Base-by-base conservation (phyloP, 192 early-diverging fungal genomes). In the Backusella morwellensis region DNA sequence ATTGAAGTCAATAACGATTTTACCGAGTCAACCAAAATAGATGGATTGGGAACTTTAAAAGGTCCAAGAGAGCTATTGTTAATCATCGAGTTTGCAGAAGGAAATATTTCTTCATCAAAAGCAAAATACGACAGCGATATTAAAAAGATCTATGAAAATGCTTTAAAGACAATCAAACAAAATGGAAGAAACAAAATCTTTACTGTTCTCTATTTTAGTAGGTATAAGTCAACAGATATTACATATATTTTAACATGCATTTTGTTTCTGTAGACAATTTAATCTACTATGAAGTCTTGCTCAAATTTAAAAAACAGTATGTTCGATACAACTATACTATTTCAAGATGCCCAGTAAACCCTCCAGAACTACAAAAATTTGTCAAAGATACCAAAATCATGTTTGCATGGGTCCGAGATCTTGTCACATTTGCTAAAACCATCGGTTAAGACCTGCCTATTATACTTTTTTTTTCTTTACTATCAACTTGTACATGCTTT, bases 141-240 rank as follows among this genome's bases (percentile, higher is more conserved):
- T 56, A 73, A 56, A 73, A 23, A 59, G 23, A 56, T 21, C 35
- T 56, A 73, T 59, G 32, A 50, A 50, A 72, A 50, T 54, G 71
- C 71, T 72, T 72, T 72, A 26, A 72, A 72, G 71, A 17, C 71
- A 72, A 72, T 72, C 29, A 72, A 72, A 50, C 44, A 72, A 52
- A 72, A 14, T 72, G 42, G 71, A 72, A 73, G 72, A 59, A 73
- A 59, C 50, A 54, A 73, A 59, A 73, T 73, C 26, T 73, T 56
- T 56, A 73, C 72, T 8, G 41, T 72, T 72, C 17, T 72, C 69
- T 70, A 70, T 70, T 70, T 70, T 0, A 70, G 69, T 70, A 70
- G 3, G 69, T 70, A 70, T 70, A 70, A 70, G 69, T 44, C 36
- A 41, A 21, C 41, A 70, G 40, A 70, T 44, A 70, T 70, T 44